A percentile compares a stretch with the other conserved stretches of the same genome.
phyloP scores from a whole-genome alignment of 2,329 filamentous ascomycete species.

The Trichoderma citrinoviride region DNA sequence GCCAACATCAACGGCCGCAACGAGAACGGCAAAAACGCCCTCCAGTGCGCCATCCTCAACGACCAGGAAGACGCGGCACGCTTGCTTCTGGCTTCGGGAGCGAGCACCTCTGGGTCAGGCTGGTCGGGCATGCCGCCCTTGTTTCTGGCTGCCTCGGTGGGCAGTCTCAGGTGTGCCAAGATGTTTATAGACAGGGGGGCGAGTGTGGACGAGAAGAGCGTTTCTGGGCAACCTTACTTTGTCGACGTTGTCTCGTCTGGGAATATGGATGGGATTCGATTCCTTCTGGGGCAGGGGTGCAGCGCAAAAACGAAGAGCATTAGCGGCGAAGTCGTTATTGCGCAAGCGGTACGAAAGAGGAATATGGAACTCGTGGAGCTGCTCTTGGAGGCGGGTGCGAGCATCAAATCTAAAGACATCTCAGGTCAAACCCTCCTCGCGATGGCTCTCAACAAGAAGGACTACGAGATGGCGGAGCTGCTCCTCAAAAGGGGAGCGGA shows the following conservation, averaged over 20 bases:
- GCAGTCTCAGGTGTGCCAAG: slow-evolving; percentile 30
- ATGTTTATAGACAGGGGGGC: slow-evolving; percentile 34
- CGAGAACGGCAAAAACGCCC: slow-evolving; percentile 35
- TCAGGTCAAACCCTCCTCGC: slow-evolving; percentile 33
- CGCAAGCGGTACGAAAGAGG: slow-evolving; percentile 30
- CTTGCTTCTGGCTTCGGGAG: slow-evolving; percentile 36
- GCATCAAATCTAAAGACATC: slow-evolving; percentile 31
- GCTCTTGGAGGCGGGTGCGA: slow-evolving; percentile 38
- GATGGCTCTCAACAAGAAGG: slow-evolving; percentile 31
- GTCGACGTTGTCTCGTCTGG: slow-evolving; percentile 30
- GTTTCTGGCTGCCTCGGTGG: slow-evolving; percentile 35
- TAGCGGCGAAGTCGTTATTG: slow-evolving; percentile 32
- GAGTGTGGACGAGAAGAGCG: slow-evolving; percentile 32
- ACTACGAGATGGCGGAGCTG: slow-evolving; percentile 33
- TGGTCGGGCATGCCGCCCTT: slow-evolving; percentile 33
- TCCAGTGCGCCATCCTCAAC: slow-evolving; percentile 36
- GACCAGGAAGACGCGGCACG: slow-evolving; percentile 34
- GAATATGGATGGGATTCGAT: slow-evolving; percentile 29
- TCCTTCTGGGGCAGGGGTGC: slow-evolving; percentile 34
- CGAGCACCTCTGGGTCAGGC: slow-evolving; percentile 27
- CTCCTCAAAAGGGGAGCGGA: slow-evolving; percentile 39
- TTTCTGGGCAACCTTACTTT: slow-evolving; percentile 33
- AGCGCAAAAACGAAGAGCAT: slow-evolving; percentile 30
- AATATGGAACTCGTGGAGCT: slow-evolving; percentile 32
- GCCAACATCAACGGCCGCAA: slow-evolving; percentile 39